Conservation (phyloP, 202 grass and related monocot genomes). For the Panicum hallii region DNA sequence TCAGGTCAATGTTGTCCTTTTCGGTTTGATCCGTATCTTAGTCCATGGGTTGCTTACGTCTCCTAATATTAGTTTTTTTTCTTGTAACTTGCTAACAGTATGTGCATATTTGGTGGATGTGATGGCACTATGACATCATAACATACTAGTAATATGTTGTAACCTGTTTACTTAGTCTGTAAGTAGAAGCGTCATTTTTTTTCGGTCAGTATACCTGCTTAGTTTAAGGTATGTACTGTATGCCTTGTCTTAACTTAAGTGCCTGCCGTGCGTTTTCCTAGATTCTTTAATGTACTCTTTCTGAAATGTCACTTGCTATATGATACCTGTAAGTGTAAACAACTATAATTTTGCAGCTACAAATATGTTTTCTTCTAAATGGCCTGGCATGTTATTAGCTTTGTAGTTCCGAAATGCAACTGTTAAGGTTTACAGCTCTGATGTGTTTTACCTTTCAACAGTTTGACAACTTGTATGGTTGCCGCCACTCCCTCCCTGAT, state of each 20-base stretch:
- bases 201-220: not conserved
- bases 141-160: not conserved
- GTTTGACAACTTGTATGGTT: constrained; percentile 94
- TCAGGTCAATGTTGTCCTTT: constrained; percentile 20
- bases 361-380: not conserved
- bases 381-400: constrained; percentile 28
- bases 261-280: not conserved
- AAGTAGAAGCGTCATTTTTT: not conserved
- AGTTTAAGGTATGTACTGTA: not conserved
- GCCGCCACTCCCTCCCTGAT: constrained; percentile 96
- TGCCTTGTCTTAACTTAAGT: not conserved
- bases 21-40: constrained; percentile 14
- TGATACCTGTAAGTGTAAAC: not conserved
- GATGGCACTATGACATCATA: not conserved
- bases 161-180: not conserved
- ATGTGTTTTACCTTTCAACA: constrained; percentile 5
- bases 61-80: not conserved
- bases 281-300: not conserved
- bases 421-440: not conserved
- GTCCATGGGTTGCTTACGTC: not conserved
- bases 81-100: not conserved
- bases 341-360: not conserved
- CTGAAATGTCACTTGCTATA: not conserved
- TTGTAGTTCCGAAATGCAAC: not conserved
- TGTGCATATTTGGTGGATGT: not conserved